Evolutionary conservation across 2,329 filamentous ascomycete genomes (phyloP).

Genomic region (Colletotrichum sp.): DNA sequence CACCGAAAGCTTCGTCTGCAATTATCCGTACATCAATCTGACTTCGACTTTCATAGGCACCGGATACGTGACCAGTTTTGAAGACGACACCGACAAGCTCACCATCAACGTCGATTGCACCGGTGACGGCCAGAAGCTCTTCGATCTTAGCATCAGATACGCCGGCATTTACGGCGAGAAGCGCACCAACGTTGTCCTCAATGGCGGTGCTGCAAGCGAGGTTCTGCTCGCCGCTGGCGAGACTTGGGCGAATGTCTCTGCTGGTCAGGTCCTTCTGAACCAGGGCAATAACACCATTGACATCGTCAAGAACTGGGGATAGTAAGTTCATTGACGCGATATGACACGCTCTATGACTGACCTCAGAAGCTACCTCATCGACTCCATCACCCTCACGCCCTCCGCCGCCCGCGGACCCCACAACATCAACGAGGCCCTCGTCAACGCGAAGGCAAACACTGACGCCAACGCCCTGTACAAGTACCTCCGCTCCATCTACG

Average conservation of each 20-base stretch:
- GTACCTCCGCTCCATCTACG: constrained; percentile 49
- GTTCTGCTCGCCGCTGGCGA: constrained; percentile 43
- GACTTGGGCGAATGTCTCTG: constrained; percentile 41
- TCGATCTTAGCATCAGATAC: constrained; percentile 48
- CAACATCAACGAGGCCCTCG: constrained; percentile 39
- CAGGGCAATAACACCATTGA: constrained; percentile 48
- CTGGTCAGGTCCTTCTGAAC: constrained; percentile 48
- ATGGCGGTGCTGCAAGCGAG: constrained; percentile 44
- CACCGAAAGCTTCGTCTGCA: neutral
- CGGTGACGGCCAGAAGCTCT: constrained; percentile 35
- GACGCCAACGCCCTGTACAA: constrained; percentile 42
- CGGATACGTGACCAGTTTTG: constrained; percentile 53
- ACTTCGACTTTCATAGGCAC: constrained; percentile 33
- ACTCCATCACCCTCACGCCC: constrained; percentile 44
- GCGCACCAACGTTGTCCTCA: constrained; percentile 46
- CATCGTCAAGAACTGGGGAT: constrained; percentile 53
- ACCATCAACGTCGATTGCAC: constrained; percentile 43
- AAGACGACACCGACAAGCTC: constrained; percentile 43
- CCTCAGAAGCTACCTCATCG: constrained; percentile 41
- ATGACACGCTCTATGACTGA: neutral
- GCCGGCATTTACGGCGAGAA: constrained; percentile 52
- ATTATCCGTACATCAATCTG: too few species aligned
- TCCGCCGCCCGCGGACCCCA: constrained; percentile 40
- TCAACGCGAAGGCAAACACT: constrained; percentile 40
- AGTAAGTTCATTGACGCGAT: constrained; percentile 29